Evolutionary conservation across 1,284 basidiomycete genomes (phyloP).

Genomic region (Apiotrichum mycotoxinovorans): DNA sequence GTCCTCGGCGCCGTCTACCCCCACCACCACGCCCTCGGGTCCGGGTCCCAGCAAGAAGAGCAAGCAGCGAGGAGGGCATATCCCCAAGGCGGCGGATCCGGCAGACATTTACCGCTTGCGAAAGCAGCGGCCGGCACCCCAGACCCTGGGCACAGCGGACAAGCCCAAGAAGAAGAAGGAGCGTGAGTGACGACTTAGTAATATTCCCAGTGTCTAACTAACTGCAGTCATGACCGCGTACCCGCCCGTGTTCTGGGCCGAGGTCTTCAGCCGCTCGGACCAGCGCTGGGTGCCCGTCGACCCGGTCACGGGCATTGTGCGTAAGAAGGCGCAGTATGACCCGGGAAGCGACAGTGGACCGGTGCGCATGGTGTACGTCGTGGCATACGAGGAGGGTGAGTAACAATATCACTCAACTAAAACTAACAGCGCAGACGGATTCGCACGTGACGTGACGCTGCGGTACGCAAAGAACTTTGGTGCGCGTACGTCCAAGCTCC

Average conservation of each 20-base stretch:
- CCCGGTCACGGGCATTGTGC: constrained; percentile 73
- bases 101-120: constrained; percentile 42
- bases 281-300: constrained; percentile 91
- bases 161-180: constrained; percentile 34
- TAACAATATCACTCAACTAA: constrained; percentile 24
- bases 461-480: constrained; percentile 72
- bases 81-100: constrained; percentile 32
- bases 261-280: constrained; percentile 91
- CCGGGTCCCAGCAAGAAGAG: constrained; percentile 49
- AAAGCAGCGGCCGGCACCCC: constrained; percentile 25
- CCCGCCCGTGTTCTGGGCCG: constrained; percentile 96
- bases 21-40: too few relatives aligned
- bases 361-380: constrained; percentile 88
- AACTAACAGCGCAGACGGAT: constrained; percentile 51
- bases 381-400: constrained; percentile 89
- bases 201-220: background rate
- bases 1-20: background rate
- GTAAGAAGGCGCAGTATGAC: constrained; percentile 79
- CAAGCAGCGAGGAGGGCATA: constrained; percentile 37
- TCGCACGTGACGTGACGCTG: constrained; percentile 56
- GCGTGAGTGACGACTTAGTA: constrained; percentile 13
- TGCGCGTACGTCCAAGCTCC: constrained; percentile 75
- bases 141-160: constrained; percentile 20
- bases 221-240: constrained; percentile 39
- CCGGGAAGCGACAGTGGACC: constrained; percentile 59